A percentile compares a stretch with the other conserved stretches of the same genome.
phyloP scores from a whole-genome alignment of 2,329 filamentous ascomycete genomes.

The Coniosporium tulheliwenetii region DNA sequence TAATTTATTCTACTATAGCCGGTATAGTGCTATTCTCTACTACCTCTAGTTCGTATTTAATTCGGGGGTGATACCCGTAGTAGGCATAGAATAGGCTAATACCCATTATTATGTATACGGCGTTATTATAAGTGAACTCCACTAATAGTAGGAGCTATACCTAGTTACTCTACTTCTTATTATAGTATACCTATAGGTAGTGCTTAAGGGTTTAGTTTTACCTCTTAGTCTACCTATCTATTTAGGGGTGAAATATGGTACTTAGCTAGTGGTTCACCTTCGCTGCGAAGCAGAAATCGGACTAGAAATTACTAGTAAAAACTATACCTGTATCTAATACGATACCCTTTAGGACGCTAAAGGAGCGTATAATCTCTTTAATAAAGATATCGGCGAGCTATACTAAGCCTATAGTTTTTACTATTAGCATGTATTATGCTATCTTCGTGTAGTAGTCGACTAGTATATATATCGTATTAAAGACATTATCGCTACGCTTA shows the following conservation, averaged over 20 bases:
- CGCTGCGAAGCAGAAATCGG: background rate
- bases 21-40: background rate
- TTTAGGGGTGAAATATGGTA: constrained; percentile 6
- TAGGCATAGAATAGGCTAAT: constrained; percentile 1
- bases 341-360: constrained; percentile 1
- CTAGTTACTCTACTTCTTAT: constrained; percentile 2
- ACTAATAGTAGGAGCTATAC: background rate
- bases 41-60: background rate
- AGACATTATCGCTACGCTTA: background rate
- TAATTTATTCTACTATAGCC: background rate
- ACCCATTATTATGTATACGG: constrained; percentile 1
- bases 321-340: constrained; percentile 3
- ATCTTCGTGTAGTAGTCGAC: background rate
- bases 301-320: constrained; percentile 3
- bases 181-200: constrained; percentile 3
- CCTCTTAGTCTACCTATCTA: constrained; percentile 3
- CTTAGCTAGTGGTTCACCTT: constrained; percentile 1
- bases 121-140: constrained; percentile 3
- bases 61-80: background rate
- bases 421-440: background rate
- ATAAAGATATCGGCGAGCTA: background rate
- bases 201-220: constrained; percentile 5
- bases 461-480: background rate
- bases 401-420: background rate
- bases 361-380: background rate